Evolutionary conservation across 257 asterid species (phyloP).

Genomic region (Salvia miltiorrhiza): DNA sequence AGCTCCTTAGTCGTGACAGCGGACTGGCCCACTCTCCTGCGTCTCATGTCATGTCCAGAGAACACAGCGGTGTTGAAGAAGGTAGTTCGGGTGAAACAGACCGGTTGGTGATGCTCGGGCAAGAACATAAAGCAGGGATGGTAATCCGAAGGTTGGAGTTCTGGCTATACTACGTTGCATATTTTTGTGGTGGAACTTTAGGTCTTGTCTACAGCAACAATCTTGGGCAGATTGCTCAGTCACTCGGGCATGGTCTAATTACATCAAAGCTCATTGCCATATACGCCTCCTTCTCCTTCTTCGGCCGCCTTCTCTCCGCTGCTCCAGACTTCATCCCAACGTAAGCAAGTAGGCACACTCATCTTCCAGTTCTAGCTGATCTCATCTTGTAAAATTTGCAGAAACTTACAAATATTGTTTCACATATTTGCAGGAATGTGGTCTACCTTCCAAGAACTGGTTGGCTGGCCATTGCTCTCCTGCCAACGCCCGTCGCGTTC

Average conservation of each 20-base stretch:
- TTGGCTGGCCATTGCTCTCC: slow-evolving; percentile 70
- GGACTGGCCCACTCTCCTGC: slow-evolving; percentile 16
- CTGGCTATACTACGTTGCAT: slow-evolving; percentile 71
- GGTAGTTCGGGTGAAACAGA: slow-evolving; percentile 34
- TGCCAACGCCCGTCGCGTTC: slow-evolving; percentile 74
- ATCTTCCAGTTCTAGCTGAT: not conserved
- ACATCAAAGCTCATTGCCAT: slow-evolving; percentile 61
- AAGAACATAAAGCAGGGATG: slow-evolving; percentile 59
- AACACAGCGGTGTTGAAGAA: slow-evolving; percentile 17
- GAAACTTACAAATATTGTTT: not conserved
- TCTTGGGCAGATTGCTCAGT: slow-evolving; percentile 83
- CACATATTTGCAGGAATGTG: slow-evolving; percentile 44
- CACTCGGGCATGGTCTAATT: slow-evolving; percentile 62
- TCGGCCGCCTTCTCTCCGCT: slow-evolving; percentile 91
- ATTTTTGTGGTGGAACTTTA: slow-evolving; percentile 85
- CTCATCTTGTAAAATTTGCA: not conserved
- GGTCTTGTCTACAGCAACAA: slow-evolving; percentile 90
- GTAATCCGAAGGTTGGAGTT: slow-evolving; percentile 66
- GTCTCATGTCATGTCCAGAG: slow-evolving; percentile 7
- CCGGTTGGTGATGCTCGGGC: slow-evolving; percentile 51
- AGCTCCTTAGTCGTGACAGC: slow-evolving; percentile 41
- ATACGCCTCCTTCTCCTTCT: slow-evolving; percentile 85
- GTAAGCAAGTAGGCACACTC: slow-evolving; percentile 56
- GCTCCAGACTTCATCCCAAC: slow-evolving; percentile 65
- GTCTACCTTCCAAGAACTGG: slow-evolving; percentile 73